These are phyloP conservation scores for Populus ilicifolia DNA, from an alignment of 345 rosid genomes.

Conservation along the genomic window DNA sequence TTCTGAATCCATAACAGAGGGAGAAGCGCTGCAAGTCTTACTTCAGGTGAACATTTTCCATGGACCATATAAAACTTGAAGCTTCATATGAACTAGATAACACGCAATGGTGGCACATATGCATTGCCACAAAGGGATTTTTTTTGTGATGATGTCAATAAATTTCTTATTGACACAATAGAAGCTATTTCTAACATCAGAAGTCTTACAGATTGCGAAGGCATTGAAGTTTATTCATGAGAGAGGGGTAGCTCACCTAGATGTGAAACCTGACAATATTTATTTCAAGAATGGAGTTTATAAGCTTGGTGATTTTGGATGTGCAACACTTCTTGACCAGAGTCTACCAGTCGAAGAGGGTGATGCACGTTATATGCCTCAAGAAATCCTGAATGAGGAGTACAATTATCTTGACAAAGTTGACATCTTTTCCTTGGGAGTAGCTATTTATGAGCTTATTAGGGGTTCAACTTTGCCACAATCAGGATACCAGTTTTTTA, in stretches of 20 bases:
- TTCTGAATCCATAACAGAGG: slow-evolving; percentile 44
- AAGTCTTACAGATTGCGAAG: slow-evolving; percentile 63
- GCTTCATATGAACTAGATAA: background rate
- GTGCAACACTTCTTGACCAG: slow-evolving; percentile 78
- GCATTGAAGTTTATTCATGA: slow-evolving; percentile 74
- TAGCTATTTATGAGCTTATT: slow-evolving; percentile 69
- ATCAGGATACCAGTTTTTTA: slow-evolving; percentile 58
- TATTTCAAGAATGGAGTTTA: slow-evolving; percentile 71
- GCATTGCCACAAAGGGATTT: background rate
- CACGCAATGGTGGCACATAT: background rate
- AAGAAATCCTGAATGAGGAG: slow-evolving; percentile 83
- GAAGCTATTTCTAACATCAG: background rate
- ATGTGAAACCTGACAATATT: slow-evolving; percentile 94
- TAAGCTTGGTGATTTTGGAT: slow-evolving; percentile 96
- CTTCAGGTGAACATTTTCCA: slow-evolving; percentile 54
- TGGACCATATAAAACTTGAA: background rate
- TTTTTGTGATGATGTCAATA: background rate
- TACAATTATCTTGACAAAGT: slow-evolving; percentile 87
- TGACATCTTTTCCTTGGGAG: slow-evolving; percentile 88
- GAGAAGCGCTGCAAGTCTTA: slow-evolving; percentile 53
- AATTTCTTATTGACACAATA: background rate
- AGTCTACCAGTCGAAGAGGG: slow-evolving; percentile 94
- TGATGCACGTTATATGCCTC: slow-evolving; percentile 99
- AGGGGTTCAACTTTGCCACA: slow-evolving; percentile 77
- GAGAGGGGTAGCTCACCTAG: slow-evolving; percentile 88